Base-by-base conservation (phyloP, 164 flowering plant genomes). In the Taxillus chinensis region DNA sequence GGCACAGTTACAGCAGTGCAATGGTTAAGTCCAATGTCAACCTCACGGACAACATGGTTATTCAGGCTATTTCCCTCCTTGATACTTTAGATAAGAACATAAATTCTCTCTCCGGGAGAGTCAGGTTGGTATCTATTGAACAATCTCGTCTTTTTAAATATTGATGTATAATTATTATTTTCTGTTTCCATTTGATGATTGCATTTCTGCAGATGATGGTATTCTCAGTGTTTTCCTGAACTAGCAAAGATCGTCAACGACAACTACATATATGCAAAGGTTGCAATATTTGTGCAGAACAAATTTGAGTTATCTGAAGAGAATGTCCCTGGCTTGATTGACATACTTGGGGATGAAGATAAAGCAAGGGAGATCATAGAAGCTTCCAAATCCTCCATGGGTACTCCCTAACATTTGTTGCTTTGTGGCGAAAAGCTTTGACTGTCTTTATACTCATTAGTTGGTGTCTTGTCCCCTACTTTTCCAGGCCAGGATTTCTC, bases 1-100 rank as follows among this genome's bases (percentile, higher is more conserved):
- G 80, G 5, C 98, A 95, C 71, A 91, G 99, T 75, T 91, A 91
- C 78, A 95, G 98, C 74, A 78, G 93, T 55, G 99, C 99, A 58
- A 95, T 91, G 82, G 99, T 95, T 58, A 91, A 95, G 78, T 95
- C 91, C 82, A 91, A 95, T 76, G 98, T 95, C 27, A 95, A 95
- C 73, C 79, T 95, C 45, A 92, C 87, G 57, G 99, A 95, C 70
- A 95, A 95, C 71, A 95, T 95, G 98, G 87, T 91, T 45, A 95
- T 91, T 57, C 99, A 95, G 73, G 97, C 98, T 12, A 95, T 95
- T 65, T 90, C 91, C 70, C 86, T 91, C 62, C 90, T 91, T 41
- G 97, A 91, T 70, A 91, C 96, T 41, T 93, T 95, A 39, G 99
- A 95, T 68, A 95, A 95, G 67, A 98, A 91, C 75, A 63, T 91